Evolutionary conservation across 2,329 filamentous ascomycete genomes (phyloP), one percentile per base, ranked within the genome.

Genomic region (Trichoderma koningiopsis): DNA sequence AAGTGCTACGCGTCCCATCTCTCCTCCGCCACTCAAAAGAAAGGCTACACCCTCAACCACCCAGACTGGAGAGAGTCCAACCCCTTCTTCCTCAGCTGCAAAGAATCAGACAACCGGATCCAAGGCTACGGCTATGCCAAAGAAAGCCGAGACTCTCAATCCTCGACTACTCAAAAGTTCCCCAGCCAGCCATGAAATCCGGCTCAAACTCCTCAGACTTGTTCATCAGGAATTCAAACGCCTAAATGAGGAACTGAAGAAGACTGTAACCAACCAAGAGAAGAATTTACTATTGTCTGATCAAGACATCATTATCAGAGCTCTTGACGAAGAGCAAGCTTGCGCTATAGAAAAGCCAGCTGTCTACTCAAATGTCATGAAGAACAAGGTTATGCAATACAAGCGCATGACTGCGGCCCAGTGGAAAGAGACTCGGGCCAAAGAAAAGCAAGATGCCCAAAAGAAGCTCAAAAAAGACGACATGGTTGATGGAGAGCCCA

Each of bases 331-430:
- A 70, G 96, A 99, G 80, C 89, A 97, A 77, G 87, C 87, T 43
- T 82, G 88, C 8, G 94, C 94, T 1, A 84, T 83, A 14, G 88
- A 90, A 19, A 90, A 90, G 70, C 81, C 86, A 1, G 80, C 86
- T 0, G 88, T 98, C 33, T 99, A 99, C 76, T 83, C 86, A 8
- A 97, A 97, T 74, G 83, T 94, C 31, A 88, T 98, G 78, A 96
- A 94, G 76, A 92, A 93, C 72, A 89, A 89, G 40, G 91, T 98
- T 70, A 86, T 91, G 74, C 85, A 85, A 55, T 89, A 94, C 76
- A 93, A 91, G 76, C 91, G 91, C 71, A 94, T 97, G 91, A 84
- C 83, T 0, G 76, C 88, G 3, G 83, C 86, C 4, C 86, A 92
- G 58, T 98, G 94, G 93, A 87, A 87, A 70, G 85, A 88, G 35